Evolutionary conservation across 768 basidiomycete genomes (phyloP).

Genomic region (Solioccasus polychromus): DNA sequence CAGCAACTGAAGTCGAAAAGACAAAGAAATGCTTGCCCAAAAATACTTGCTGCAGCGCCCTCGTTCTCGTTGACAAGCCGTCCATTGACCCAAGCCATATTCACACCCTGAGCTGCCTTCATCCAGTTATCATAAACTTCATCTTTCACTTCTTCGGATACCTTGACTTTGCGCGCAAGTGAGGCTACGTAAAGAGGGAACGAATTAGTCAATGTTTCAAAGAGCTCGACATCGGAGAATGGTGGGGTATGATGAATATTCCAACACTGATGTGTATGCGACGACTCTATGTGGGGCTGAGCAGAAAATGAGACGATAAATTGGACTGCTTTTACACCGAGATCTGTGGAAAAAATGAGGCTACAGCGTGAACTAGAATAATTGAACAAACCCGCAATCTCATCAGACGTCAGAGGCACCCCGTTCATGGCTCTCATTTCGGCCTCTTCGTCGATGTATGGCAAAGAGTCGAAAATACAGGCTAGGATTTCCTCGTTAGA

Average conservation of each 20-base stretch:
- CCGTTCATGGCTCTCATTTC: slow-evolving; percentile 37
- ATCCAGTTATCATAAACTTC: slow-evolving; percentile 59
- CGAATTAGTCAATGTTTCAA: slow-evolving; percentile 75
- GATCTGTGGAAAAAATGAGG: slow-evolving; percentile 35
- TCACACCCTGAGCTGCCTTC: slow-evolving; percentile 50
- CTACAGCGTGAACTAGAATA: background rate
- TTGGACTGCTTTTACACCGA: slow-evolving; percentile 74
- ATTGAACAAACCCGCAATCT: slow-evolving; percentile 47
- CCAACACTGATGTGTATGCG: slow-evolving; percentile 19
- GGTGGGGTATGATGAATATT: slow-evolving; percentile 7
- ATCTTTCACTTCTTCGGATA: slow-evolving; percentile 45
- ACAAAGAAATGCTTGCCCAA: slow-evolving; percentile 43
- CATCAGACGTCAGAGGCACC: slow-evolving; percentile 48
- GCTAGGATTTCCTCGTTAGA: slow-evolving; percentile 21
- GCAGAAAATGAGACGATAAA: slow-evolving; percentile 60
- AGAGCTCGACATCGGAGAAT: slow-evolving; percentile 20
- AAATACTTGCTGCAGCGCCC: slow-evolving; percentile 50
- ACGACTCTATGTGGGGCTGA: slow-evolving; percentile 43
- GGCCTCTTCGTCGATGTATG: slow-evolving; percentile 26
- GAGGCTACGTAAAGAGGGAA: slow-evolving; percentile 84
- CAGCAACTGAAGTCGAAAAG: background rate
- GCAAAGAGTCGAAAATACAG: slow-evolving; percentile 31
- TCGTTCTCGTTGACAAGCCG: slow-evolving; percentile 56
- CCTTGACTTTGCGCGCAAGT: slow-evolving; percentile 65
- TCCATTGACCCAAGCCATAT: slow-evolving; percentile 82